Evolutionary conservation across 768 basidiomycete genomes (phyloP).

Genomic region (Hemileccinum impolitum): DNA sequence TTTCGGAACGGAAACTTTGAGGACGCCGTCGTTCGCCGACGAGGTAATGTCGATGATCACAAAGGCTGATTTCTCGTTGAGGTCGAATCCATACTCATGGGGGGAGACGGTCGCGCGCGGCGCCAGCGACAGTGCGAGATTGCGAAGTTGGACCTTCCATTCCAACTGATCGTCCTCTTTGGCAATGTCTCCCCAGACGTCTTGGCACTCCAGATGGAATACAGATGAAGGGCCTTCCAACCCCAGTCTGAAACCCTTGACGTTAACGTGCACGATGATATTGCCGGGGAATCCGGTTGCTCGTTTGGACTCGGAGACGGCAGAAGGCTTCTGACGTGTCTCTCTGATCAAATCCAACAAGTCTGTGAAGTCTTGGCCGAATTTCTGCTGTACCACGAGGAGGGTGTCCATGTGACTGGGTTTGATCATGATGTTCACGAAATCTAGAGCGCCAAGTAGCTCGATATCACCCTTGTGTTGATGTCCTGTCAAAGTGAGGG

Average conservation of each 20-base stretch:
- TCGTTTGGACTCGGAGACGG: conserved; percentile 6
- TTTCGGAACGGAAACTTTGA: conserved; percentile 62
- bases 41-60: conserved; percentile 73
- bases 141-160: conserved; percentile 72
- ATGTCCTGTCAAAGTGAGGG: conserved; percentile 61
- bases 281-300: conserved; percentile 19
- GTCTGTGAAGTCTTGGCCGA: conserved; percentile 86
- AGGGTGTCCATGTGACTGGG: conserved; percentile 83
- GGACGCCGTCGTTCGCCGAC: conserved; percentile 29
- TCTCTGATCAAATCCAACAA: conserved; percentile 64
- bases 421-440: conserved; percentile 70
- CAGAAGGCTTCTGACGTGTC: conserved; percentile 39
- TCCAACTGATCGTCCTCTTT: conserved; percentile 39
- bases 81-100: conserved; percentile 44
- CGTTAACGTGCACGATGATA: conserved; percentile 55
- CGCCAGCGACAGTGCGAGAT: conserved; percentile 81
- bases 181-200: conserved; percentile 62
- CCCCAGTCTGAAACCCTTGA: conserved; percentile 79
- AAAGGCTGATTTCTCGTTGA: conserved; percentile 74
- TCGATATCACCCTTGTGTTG: conserved; percentile 45
- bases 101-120: conserved; percentile 44
- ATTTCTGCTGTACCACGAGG: conserved; percentile 81
- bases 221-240: conserved; percentile 72
- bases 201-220: conserved; percentile 70
- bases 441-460: conserved; percentile 59